phyloP scores from a whole-genome alignment of 2,329 filamentous ascomycete genomes.

The Elsinoe arachidis region DNA sequence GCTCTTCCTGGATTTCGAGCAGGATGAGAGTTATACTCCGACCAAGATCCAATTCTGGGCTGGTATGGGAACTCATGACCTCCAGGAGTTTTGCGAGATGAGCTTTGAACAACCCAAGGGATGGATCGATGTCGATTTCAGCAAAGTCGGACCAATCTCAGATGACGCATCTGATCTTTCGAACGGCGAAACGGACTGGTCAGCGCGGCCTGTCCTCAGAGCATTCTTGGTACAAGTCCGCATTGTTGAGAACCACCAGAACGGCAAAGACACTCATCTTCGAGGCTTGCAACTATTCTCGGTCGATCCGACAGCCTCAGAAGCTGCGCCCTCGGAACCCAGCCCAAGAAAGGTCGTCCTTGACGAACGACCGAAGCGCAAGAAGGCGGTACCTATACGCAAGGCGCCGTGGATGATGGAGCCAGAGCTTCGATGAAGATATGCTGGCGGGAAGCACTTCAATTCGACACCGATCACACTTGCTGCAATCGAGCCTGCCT shows the following conservation, averaged over 20 bases:
- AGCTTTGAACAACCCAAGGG: constrained; percentile 70
- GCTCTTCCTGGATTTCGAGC: constrained; percentile 82
- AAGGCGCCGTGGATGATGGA: constrained; percentile 29
- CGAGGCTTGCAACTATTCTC: constrained; percentile 82
- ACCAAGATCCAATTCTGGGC: constrained; percentile 84
- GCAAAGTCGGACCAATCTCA: constrained; percentile 46
- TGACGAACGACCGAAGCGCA: constrained; percentile 15
- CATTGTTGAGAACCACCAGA: constrained; percentile 94
- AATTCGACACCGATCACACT: neutral
- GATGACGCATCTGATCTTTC: constrained; percentile 23
- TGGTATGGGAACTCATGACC: constrained; percentile 82
- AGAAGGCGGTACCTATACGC: constrained; percentile 24
- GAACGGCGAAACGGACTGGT: constrained; percentile 33
- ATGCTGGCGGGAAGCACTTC: neutral
- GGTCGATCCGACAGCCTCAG: constrained; percentile 28
- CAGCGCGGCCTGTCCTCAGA: constrained; percentile 63
- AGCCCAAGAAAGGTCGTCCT: constrained; percentile 14
- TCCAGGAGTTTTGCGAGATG: constrained; percentile 79
- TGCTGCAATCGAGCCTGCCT: constrained; percentile 41
- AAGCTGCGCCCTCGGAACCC: neutral
- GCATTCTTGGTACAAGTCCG: constrained; percentile 86
- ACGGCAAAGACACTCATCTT: constrained; percentile 98
- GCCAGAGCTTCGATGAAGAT: constrained; percentile 27
- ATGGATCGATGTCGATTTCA: constrained; percentile 78
- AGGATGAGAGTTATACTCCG: constrained; percentile 94